Percentiles rank a stretch among this genome's conserved stretches.
Evolutionary conservation across 2,329 filamentous ascomycete species (phyloP).

Genomic region (Colletotrichum sp.): DNA sequence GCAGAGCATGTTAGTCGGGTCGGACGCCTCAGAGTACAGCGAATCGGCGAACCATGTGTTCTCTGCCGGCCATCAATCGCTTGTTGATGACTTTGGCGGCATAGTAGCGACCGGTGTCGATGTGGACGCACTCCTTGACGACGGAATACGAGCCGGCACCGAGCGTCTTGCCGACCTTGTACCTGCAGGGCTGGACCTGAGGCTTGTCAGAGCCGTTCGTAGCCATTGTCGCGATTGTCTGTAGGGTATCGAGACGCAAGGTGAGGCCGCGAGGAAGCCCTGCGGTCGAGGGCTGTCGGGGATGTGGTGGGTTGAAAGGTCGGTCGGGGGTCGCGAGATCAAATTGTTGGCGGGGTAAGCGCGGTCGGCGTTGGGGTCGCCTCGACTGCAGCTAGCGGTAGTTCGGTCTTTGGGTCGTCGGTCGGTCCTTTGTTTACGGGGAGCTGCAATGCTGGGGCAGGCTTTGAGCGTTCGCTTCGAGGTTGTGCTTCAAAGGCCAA

Average conservation of each 20-base stretch:
- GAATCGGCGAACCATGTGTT: slow-evolving; percentile 82
- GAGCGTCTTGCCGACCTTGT: slow-evolving; percentile 98
- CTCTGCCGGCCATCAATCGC: slow-evolving; percentile 92
- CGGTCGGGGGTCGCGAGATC: background rate
- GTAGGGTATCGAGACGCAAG: background rate
- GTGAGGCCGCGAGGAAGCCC: background rate
- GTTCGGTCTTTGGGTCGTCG: background rate
- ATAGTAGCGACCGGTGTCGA: slow-evolving; percentile 97
- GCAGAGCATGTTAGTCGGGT: background rate
- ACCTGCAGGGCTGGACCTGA: slow-evolving; percentile 91
- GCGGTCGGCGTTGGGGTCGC: background rate
- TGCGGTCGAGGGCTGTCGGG: background rate
- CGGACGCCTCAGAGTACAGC: background rate
- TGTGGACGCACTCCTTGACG: slow-evolving; percentile 98
- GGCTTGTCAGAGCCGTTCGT: slow-evolving; percentile 38
- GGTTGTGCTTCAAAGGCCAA: background rate
- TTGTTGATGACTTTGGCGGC: slow-evolving; percentile 99
- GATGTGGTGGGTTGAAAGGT: background rate
- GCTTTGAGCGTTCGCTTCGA: background rate
- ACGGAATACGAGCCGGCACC: slow-evolving; percentile 97
- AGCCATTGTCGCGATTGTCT: slow-evolving; percentile 5
- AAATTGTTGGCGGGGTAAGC: slow-evolving; percentile 16
- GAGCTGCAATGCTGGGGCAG: background rate
- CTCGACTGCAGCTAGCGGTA: background rate
- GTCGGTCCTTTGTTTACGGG: background rate